Evolutionary conservation across 495 filamentous ascomycete species (phyloP), one percentile per base, ranked within the genome.

Genomic region (Neurospora terricola): DNA sequence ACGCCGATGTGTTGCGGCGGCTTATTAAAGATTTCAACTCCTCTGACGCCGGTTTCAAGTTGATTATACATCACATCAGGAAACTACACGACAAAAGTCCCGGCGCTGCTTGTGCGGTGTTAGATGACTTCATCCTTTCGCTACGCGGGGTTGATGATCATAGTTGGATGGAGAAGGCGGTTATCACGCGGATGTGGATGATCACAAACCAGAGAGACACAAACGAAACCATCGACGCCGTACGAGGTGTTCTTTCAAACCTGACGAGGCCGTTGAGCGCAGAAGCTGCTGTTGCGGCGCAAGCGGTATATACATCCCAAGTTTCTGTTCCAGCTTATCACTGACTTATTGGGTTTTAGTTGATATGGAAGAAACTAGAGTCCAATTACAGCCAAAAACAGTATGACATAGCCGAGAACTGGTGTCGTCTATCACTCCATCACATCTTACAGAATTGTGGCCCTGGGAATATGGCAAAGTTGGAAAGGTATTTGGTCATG

Each of bases 341-440:
- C 27, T 69, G 69, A 70, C 69, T 38, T 38, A 9, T 37, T 62
- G 16, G n/a, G 8, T 2, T 39, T 2, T 59, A 94, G 89, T 82
- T 96, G 12, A 82, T 96, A 36, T 96, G 93, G 92, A 97, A 93
- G 79, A 84, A 85, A 59, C 82, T 92, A 38, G 91, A 93, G 42
- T 80, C 83, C 5, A 83, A 84, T 30, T 88, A 87, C 73, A 82
- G 77, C 14, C 83, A 87, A 45, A 82, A 84, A 1, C 82, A 88
- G 38, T 87, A 86, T 71, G 84, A 86, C 18, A 72, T 83, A 36
- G 86, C 91, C 3, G 87, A 91, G 75, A 80, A 81, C 71, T 97
- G 93, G 94, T 96, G 93, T 78, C 83, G 77, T 21, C 80, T 96
- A 21, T 88, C 89, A n/a, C 81, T 90, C 54, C 90, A 93, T 72